phyloP scores from a whole-genome alignment of 768 basidiomycete species.

The Xerocomellus intermedius region DNA sequence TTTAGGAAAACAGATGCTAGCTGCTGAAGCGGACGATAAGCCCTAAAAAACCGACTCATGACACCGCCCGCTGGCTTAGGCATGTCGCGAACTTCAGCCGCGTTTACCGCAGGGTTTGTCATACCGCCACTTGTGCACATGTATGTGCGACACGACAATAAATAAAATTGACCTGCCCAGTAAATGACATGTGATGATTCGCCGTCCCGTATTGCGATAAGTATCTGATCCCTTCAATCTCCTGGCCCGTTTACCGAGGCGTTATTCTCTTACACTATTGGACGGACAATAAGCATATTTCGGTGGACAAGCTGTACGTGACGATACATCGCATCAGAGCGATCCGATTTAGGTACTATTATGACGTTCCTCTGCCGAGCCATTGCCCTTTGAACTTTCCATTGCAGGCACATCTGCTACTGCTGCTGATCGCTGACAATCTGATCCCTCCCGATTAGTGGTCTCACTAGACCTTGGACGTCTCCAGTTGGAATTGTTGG shows the following conservation, averaged over 20 bases:
- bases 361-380: conserved; percentile 20
- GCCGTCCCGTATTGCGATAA: conserved; percentile 10
- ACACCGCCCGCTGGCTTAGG: conserved; percentile 8
- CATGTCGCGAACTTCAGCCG: conserved; percentile 2
- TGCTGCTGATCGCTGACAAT: conserved; percentile 16
- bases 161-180: conserved; percentile 10
- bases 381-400: conserved; percentile 26
- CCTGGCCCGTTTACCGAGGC: conserved; percentile 24
- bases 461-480: conserved; percentile 6
- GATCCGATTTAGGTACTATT: conserved; percentile 23
- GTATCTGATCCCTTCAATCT: conserved; percentile 29
- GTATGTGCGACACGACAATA: conserved; percentile 9
- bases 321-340: conserved; percentile 16
- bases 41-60: conserved; percentile 30
- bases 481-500: conserved; percentile 19
- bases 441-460: conserved; percentile 16
- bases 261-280: conserved; percentile 18
- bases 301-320: conserved; percentile 19
- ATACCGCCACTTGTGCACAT: conserved; percentile 9
- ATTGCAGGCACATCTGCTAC: conserved; percentile 11
- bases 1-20: conserved; percentile 56
- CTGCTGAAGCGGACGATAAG: conserved; percentile 31
- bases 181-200: conserved; percentile 10
- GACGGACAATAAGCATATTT: conserved; percentile 20
- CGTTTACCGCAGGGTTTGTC: conserved; percentile 14